Evolutionary conservation across 371 early-diverging fungal species (phyloP).

Genomic region (Mucor indicus): DNA sequence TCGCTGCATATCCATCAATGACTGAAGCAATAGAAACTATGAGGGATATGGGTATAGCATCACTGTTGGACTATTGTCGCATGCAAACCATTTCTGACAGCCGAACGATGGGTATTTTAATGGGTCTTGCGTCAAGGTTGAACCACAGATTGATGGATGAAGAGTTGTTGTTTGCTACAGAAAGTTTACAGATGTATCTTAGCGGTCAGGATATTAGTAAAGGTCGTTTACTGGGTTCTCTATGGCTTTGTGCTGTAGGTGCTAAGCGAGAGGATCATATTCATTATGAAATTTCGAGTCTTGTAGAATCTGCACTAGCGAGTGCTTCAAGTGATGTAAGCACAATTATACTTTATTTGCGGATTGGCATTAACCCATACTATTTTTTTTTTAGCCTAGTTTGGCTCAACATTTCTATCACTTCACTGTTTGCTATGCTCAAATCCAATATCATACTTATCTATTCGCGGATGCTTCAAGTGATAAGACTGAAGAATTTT

Average conservation of each 20-base stretch:
- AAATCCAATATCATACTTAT: slow-evolving; percentile 9
- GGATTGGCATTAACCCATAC: neutral
- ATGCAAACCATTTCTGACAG: slow-evolving; percentile 14
- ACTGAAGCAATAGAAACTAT: slow-evolving; percentile 30
- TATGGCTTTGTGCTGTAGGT: slow-evolving; percentile 31
- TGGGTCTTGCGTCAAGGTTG: slow-evolving; percentile 39
- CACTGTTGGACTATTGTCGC: slow-evolving; percentile 20
- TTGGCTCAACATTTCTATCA: slow-evolving; percentile 32
- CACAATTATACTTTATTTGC: neutral
- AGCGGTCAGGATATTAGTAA: slow-evolving; percentile 13
- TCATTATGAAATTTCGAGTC: slow-evolving; percentile 11
- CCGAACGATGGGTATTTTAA: slow-evolving; percentile 35
- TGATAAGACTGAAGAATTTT: slow-evolving; percentile 1
- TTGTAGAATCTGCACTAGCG: slow-evolving; percentile 20
- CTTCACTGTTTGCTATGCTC: slow-evolving; percentile 25
- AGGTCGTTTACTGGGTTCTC: slow-evolving; percentile 29
- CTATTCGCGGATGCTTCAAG: too few relatives aligned
- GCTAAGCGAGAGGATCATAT: slow-evolving; percentile 6
- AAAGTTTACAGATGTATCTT: slow-evolving; percentile 15
- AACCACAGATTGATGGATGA: slow-evolving; percentile 19
- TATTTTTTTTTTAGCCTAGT: neutral
- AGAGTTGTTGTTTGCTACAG: slow-evolving; percentile 20
- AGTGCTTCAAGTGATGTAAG: slow-evolving; percentile 27
- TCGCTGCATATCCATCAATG: slow-evolving; percentile 48
- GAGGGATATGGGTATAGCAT: slow-evolving; percentile 7